Conservation (phyloP, 495 filamentous ascomycete species). For the Penicillium bovifimosum region DNA sequence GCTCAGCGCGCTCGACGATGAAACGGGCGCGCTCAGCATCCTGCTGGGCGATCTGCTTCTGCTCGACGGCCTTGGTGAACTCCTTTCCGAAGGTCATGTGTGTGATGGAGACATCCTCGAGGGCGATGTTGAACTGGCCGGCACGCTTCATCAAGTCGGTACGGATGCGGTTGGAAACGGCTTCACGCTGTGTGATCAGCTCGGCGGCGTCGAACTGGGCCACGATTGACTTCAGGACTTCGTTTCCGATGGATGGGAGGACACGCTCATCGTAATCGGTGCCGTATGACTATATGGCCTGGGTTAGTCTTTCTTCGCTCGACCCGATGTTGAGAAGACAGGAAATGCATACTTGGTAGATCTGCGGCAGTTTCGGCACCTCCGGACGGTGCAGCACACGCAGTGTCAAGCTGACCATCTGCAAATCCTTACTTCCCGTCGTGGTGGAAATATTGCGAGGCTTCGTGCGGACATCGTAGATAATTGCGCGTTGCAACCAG, state of each 20-base stretch:
- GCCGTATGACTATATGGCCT: constrained; percentile 58
- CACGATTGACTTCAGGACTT: constrained; percentile 98
- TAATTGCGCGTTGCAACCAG: constrained; percentile 90
- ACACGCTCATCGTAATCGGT: constrained; percentile 99
- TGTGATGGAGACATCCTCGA: constrained; percentile 98
- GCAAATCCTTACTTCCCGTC: constrained; percentile 96
- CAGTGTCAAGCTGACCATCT: constrained; percentile 99
- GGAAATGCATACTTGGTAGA: constrained; percentile 79
- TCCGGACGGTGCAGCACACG: constrained; percentile 94
- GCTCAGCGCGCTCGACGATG: constrained; percentile 98
- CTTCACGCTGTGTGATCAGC: constrained; percentile 97
- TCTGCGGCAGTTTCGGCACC: constrained; percentile 85
- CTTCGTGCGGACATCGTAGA: constrained; percentile 98
- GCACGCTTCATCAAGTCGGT: constrained; percentile 91
- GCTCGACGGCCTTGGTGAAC: constrained; percentile 97
- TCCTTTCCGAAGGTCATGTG: constrained; percentile 99
- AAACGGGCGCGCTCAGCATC: constrained; percentile 96
- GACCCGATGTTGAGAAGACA: neutral
- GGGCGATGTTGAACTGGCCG: constrained; percentile 97
- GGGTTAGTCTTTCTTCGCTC: neutral
- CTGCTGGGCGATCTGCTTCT: constrained; percentile 99
- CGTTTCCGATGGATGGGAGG: constrained; percentile 98
- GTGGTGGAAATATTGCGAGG: constrained; percentile 97
- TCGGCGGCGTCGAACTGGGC: constrained; percentile 99
- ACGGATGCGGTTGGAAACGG: constrained; percentile 92